Conservation (phyloP, 1,284 basidiomycete species). For the Fomitopsis pinicola region DNA sequence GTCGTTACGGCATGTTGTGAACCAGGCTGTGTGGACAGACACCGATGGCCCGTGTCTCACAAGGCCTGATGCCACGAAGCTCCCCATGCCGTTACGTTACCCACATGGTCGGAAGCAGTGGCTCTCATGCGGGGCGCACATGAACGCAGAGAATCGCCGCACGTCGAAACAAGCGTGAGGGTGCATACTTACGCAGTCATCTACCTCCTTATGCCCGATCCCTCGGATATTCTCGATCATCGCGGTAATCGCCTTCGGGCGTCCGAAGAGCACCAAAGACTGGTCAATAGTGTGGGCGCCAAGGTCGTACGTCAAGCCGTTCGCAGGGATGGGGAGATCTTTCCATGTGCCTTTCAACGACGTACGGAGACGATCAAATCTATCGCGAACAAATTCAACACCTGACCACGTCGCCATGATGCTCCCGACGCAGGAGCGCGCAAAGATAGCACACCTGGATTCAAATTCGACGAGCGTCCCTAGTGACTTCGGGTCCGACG, state of each 20-base stretch:
- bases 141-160: not conserved
- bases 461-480: constrained; percentile 73
- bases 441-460: constrained; percentile 49
- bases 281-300: constrained; percentile 78
- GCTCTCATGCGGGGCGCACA: not conserved
- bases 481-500: constrained; percentile 46
- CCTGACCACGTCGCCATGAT: not conserved
- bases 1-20: not conserved
- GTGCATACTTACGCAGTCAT: constrained; percentile 52
- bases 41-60: not conserved
- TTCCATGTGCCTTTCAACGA: constrained; percentile 71
- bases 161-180: not conserved
- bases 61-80: not conserved
- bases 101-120: not conserved
- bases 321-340: constrained; percentile 49
- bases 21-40: not conserved
- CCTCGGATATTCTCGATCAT: constrained; percentile 67
- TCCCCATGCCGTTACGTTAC: not conserved
- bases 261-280: constrained; percentile 71
- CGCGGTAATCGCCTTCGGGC: constrained; percentile 65
- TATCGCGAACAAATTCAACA: constrained; percentile 20
- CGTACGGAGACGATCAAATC: constrained; percentile 76
- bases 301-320: constrained; percentile 60
- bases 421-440: not conserved
- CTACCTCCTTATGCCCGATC: constrained; percentile 58